A percentile compares a stretch with the other conserved stretches of the same genome.
phyloP scores from a whole-genome alignment of 495 filamentous ascomycete species.

The Polyplosphaeria fusca region DNA sequence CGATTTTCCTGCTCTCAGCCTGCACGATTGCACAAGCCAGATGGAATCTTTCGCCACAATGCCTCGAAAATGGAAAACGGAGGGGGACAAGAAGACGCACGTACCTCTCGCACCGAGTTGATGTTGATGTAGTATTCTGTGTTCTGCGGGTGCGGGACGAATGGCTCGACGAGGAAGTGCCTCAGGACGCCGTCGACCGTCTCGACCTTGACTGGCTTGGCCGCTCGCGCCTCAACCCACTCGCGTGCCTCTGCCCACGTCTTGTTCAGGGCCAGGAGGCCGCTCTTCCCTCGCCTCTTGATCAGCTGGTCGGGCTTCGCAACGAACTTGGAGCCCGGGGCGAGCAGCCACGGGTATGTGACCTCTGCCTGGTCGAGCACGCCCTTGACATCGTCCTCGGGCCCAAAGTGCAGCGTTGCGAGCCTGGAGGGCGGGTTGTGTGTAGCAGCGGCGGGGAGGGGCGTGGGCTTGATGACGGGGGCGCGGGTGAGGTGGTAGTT shows the following conservation, averaged over 20 bases:
- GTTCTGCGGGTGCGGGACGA: constrained; percentile 86
- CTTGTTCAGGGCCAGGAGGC: constrained; percentile 95
- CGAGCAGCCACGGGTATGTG: constrained; percentile 91
- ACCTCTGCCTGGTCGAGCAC: constrained; percentile 93
- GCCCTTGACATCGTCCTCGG: constrained; percentile 73
- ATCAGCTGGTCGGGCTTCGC: constrained; percentile 99
- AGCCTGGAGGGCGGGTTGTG: constrained; percentile 93
- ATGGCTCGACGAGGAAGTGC: constrained; percentile 96
- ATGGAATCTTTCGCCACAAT: neutral
- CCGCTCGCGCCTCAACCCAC: constrained; percentile 89
- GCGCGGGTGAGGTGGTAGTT: constrained; percentile 99
- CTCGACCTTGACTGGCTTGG: constrained; percentile 91
- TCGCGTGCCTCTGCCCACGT: constrained; percentile 86
- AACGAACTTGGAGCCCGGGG: constrained; percentile 81
- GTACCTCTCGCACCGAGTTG: constrained; percentile 84
- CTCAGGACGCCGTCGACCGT: constrained; percentile 81
- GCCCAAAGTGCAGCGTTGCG: constrained; percentile 89
- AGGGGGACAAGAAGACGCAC: constrained; percentile 35
- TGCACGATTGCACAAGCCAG: neutral
- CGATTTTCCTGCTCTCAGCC: neutral
- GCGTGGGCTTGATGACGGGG: constrained; percentile 94
- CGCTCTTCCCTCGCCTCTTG: constrained; percentile 98
- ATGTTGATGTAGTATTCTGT: constrained; percentile 99
- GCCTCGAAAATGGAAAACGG: constrained; percentile 9
- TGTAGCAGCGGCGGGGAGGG: constrained; percentile 76